Evolutionary conservation across 345 rosid species (phyloP), one percentile per base, ranked within the genome.

Genomic region (Zanthoxylum bungeanum): DNA sequence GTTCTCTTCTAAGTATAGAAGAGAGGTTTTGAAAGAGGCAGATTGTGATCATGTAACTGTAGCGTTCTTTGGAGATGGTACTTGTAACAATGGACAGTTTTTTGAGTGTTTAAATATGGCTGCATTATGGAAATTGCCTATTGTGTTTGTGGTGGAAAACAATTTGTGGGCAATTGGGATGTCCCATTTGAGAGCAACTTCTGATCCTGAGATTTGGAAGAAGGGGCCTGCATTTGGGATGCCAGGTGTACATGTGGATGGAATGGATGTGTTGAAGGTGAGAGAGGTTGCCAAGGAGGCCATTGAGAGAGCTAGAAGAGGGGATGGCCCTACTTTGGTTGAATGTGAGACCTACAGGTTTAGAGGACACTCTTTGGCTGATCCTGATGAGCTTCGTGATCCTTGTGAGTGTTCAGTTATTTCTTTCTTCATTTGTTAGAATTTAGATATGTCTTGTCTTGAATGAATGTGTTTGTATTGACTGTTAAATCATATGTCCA

Each of bases 101-200:
- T 86, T 66, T 50, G 90, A 86, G 86, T 84, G 90, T 68, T 76
- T 86, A 75, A 86, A 86, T 79, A 84, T 86, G 90, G 90, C 90
- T 0, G 85, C 88, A 2, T 59, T 86, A 76, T 80, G 88, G 88
- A 86, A 86, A 67, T 74, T 86, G 82, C 90, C 90, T 14, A 84
- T 80, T 33, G 75, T 86, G 67, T 86, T 86, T 79, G 90, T 84
- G 39, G 90, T 86, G 52, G 90, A 86, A 80, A 86, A 86, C 74
- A 86, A 86, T 50, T 65, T 86, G 86, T 86, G 90, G 90, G 90
- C 90, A 9, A 82, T 86, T 33, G 88, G 90, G 68, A 86, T 86
- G 90, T 82, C 88, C 0, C 90, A 86, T 74, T 44, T 80, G 79
- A 82, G 90, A 76, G 84, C 90, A 44, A 82, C 90, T 31, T 86